Evolutionary conservation across 2,329 filamentous ascomycete genomes (phyloP).

Genomic region (Pezicula carpinea): DNA sequence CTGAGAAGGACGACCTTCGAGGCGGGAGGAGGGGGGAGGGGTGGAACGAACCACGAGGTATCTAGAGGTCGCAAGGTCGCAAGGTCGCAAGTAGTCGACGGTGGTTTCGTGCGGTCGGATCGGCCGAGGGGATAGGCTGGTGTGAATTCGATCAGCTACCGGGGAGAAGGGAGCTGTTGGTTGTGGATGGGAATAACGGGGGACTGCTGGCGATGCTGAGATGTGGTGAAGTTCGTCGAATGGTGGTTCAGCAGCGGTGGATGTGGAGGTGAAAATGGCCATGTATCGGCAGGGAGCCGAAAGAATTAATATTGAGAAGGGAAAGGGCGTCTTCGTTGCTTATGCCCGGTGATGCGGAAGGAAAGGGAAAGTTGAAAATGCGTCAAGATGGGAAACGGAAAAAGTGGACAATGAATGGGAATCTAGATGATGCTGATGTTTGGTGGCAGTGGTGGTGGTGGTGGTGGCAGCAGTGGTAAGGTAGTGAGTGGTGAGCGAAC

Average conservation of each 20-base stretch:
- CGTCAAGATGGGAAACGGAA: not conserved
- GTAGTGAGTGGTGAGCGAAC: too few relatives aligned
- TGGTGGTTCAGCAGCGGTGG: not conserved
- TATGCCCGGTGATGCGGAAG: slow-evolving; percentile 2
- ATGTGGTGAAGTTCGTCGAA: not conserved
- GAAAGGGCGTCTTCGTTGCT: slow-evolving; percentile 6
- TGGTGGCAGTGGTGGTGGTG: too few relatives aligned
- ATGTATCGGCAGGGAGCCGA: not conserved
- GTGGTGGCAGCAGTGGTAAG: too few relatives aligned
- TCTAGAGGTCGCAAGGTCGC: too few relatives aligned
- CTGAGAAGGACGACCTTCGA: too few relatives aligned
- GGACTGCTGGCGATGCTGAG: not conserved
- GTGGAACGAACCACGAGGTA: not conserved
- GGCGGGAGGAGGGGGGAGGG: too few relatives aligned
- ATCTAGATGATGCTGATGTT: slow-evolving; percentile 1
- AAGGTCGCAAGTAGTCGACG: not conserved
- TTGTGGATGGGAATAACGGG: not conserved
- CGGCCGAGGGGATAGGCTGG: not conserved
- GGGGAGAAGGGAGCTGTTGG: not conserved
- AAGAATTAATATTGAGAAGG: not conserved
- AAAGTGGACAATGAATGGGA: not conserved
- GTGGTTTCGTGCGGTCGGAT: not conserved
- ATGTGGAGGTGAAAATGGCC: not conserved
- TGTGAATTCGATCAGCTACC: not conserved
- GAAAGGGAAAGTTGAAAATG: not conserved